Conservation (phyloP, 805 yeast genomes). For the Grigorovia jiainica region DNA sequence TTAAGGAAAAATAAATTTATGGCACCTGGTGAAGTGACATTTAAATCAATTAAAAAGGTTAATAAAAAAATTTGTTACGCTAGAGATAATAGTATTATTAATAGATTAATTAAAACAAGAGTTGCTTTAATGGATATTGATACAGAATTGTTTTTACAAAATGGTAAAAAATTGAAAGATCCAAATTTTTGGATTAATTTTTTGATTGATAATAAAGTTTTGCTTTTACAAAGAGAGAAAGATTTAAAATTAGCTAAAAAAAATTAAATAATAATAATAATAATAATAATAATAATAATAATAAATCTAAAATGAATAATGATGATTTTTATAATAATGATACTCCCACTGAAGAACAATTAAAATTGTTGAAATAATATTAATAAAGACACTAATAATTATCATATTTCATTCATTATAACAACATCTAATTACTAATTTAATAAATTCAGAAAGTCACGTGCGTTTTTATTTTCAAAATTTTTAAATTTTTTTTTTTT, state of each 20-base stretch:
- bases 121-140: conserved; percentile 34
- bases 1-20: conserved; percentile 56
- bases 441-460: neutral
- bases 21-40: conserved; percentile 75
- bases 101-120: conserved; percentile 56
- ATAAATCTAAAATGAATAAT: no score
- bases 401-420: no score
- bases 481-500: neutral
- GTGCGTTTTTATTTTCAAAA: neutral
- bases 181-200: conserved; percentile 15
- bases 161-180: conserved; percentile 26
- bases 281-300: neutral
- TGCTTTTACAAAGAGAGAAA: conserved; percentile 17
- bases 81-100: conserved; percentile 50
- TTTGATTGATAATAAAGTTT: conserved; percentile 11
- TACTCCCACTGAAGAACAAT: neutral
- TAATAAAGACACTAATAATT: no score
- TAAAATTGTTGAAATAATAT: neutral
- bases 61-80: conserved; percentile 43
- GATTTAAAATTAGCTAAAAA: conserved; percentile 11
- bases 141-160: conserved; percentile 21
- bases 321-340: conserved; percentile 1
- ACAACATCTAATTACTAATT: no score
- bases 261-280: conserved; percentile 13
- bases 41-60: conserved; percentile 48